Base-by-base conservation (phyloP, 1,139 yeast genomes). In the Magnusiomyces paraingens region DNA sequence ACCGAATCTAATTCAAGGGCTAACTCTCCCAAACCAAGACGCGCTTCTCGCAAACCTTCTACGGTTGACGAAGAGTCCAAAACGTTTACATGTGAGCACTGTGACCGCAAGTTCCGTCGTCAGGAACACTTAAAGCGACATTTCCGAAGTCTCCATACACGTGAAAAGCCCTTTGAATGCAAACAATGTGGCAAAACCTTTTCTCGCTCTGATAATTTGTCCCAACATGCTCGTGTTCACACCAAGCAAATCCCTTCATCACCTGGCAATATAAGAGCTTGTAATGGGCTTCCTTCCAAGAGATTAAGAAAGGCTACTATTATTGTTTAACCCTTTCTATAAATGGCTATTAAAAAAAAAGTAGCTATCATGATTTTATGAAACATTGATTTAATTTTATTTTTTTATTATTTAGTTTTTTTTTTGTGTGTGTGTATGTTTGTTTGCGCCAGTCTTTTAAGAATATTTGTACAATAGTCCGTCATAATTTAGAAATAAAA, bases 51-150 rank as follows among this genome's bases (percentile, higher is more conserved):
- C 53, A 65, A 67, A 55, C 67, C 70, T 2, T 51, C 62, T 12
- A 26, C 57, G 26, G 57, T 44, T 32, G 65, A 61, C 50, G 70
- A 66, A 51, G 36, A 58, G 11, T 51, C 59, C 47, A 67, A 67
- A 57, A 58, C 64, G 20, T 69, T 69, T 58, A 66, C 65, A 40
- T 69, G 72, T 55, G 62, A 62, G 44, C 63, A 66, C 51, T 69
- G 72, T 60, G 57, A 59, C 52, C 64, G 72, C 36, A 61, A 65
- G 54, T 86, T 86, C 71, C 81, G 83, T 64, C 78, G 94, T 60
- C 89, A 84, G 66, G 95, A 86, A 65, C 95, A 86, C 68, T 71
- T 86, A 61, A 84, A 84, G 66, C 76, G 95, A 57, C 95, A 86
- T 65, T 81, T 83, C 65, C 75, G 93, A 57, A 82, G 89, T 15